These are phyloP conservation scores for Xylaria multiplex DNA, from an alignment of 2,329 filamentous ascomycete species.

Conservation along the genomic window DNA sequence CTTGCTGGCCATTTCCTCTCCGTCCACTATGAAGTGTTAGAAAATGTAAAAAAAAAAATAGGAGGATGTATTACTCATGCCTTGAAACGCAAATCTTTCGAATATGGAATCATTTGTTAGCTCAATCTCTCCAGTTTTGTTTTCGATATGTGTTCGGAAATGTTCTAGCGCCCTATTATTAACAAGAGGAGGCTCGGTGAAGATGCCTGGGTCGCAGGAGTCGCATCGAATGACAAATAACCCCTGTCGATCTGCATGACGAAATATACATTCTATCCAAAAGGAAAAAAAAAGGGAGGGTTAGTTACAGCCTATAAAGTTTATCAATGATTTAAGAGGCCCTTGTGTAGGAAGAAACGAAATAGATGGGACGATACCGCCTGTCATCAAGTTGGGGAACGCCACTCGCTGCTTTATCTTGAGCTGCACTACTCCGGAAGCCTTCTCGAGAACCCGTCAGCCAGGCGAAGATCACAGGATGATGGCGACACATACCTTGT, in stretches of 20 bases:
- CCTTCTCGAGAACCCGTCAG: conserved; percentile 32
- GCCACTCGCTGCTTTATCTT: conserved; percentile 42
- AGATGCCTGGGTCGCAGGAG: conserved; percentile 37
- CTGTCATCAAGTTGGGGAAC: conserved; percentile 44
- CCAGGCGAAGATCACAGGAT: not conserved
- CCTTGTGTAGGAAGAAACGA: not conserved
- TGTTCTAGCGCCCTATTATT: conserved; percentile 48
- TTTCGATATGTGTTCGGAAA: conserved; percentile 43
- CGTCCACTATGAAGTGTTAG: conserved; percentile 41
- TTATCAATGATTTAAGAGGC: not conserved
- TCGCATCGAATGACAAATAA: conserved; percentile 47
- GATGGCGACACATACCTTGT: conserved; percentile 35
- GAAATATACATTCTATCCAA: conserved; percentile 46
- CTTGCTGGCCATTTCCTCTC: conserved; percentile 44
- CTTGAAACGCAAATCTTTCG: conserved; percentile 45
- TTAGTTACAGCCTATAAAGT: not conserved
- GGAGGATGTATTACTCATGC: conserved; percentile 27
- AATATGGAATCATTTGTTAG: conserved; percentile 49
- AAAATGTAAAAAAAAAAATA: not conserved
- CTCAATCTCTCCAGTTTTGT: conserved; percentile 30
- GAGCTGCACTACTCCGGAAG: not conserved
- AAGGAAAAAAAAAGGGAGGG: not conserved
- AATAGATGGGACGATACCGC: conserved; percentile 27
- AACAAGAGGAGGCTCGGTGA: conserved; percentile 44
- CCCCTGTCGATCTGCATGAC: conserved; percentile 41